Evolutionary conservation across 2,329 filamentous ascomycete genomes (phyloP).

Genomic region (Catunica adiposa): DNA sequence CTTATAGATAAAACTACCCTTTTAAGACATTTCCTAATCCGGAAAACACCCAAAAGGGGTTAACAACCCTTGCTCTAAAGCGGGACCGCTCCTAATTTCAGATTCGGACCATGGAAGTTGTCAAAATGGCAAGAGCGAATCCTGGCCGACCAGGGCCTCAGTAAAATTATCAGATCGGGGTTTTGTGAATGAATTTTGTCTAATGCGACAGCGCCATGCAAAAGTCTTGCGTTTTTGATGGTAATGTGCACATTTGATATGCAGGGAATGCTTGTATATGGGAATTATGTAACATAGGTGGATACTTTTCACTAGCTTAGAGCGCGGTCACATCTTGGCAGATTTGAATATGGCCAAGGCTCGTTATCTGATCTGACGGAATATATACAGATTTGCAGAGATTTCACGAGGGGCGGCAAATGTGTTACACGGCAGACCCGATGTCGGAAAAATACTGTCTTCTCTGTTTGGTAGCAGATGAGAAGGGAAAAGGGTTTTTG

Average conservation of each 20-base stretch:
- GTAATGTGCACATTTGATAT: too few relatives aligned
- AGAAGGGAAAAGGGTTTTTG: not conserved
- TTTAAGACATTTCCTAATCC: not conserved
- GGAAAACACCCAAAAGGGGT: not conserved
- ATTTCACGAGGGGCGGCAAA: not conserved
- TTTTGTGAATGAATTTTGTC: not conserved
- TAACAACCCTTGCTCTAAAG: not conserved
- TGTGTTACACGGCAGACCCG: not conserved
- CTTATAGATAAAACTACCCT: not conserved
- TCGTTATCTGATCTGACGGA: too few relatives aligned
- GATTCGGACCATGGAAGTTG: not conserved
- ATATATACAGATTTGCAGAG: not conserved
- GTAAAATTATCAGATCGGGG: slow-evolving; percentile 1
- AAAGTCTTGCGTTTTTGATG: not conserved
- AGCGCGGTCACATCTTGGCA: too few relatives aligned
- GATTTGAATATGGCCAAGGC: too few relatives aligned
- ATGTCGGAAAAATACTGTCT: not conserved
- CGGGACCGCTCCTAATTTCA: not conserved
- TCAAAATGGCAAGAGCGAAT: not conserved
- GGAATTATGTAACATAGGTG: too few relatives aligned
- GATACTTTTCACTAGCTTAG: too few relatives aligned
- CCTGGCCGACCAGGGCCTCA: not conserved
- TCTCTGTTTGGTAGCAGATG: not conserved
- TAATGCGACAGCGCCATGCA: too few relatives aligned
- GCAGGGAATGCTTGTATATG: too few relatives aligned